Base-by-base conservation (phyloP, 2,329 filamentous ascomycete genomes). In the Paramyrothecium sp. region DNA sequence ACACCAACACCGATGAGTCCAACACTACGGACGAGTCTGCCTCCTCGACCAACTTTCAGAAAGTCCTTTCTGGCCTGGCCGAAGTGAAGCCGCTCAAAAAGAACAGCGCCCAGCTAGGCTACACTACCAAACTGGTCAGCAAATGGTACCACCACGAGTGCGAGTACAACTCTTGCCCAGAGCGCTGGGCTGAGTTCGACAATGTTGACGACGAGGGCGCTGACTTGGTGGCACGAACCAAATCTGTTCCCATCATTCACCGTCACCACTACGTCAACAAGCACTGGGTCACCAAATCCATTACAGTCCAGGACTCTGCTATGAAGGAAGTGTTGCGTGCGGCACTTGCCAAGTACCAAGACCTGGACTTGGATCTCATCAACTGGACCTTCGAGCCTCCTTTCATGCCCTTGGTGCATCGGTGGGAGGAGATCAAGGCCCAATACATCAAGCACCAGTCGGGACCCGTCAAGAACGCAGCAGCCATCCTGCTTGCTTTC, bases 391-490 rank as follows among this genome's bases (percentile, higher is more conserved):
- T 75, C 58, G 23, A 56, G 7, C 61, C 65, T 2, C 71, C 71
- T 0, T 73, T 69, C 61, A 65, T 65, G 59, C 68, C 71, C 10
- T 56, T 76, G 13, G 71, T 75, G 3, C 72, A 75, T 55, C 69
- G 72, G 26, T 75, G 73, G 72, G 65, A 69, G 10, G 26, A 48
- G 2, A 41, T 61, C 16, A 61, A 61, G 53, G 46, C 33, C 11
- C 38, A 60, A 22, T 55, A 57, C 17, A 13, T 19, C 10, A 17
- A 21, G 1, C 20, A 33, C 20, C 16, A 44, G 16, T 19, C 21
- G 2, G 58, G 60, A 10, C 8, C 52, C 2, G 19, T 13, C 2
- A 60, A 54, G 30, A 61, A 60, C 38, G 56, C 59, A 2, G 44
- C 55, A 3, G 33, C 55, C 21, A 51, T 58, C 10, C 59, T 75